Conservation (phyloP, 1,284 basidiomycete genomes). For the Cutaneotrichosporon spelunceum region DNA sequence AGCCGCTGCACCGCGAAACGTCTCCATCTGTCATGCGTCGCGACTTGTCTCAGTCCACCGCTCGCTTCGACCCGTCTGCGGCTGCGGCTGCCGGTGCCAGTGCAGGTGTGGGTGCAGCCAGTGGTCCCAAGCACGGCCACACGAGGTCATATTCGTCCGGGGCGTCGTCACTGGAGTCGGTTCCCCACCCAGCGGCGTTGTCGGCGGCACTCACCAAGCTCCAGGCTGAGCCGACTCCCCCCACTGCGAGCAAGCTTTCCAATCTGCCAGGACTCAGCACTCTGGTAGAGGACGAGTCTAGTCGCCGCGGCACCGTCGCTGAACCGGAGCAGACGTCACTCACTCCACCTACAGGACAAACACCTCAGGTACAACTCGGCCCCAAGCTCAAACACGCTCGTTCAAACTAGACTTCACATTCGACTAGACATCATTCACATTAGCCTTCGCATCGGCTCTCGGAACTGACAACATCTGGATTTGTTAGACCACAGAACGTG, state of each 20-base stretch:
- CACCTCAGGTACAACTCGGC: neutral
- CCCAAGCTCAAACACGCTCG: neutral
- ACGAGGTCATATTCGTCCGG: neutral
- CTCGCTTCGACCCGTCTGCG: neutral
- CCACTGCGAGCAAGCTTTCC: constrained; percentile 1
- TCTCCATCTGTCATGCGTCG: neutral
- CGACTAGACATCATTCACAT: neutral
- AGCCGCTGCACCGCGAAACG: constrained; percentile 7
- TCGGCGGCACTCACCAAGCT: neutral
- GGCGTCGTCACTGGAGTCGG: neutral
- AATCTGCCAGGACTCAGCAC: neutral
- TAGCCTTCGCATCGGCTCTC: neutral
- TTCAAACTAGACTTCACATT: neutral
- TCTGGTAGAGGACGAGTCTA: neutral
- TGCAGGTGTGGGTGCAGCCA: too few relatives aligned
- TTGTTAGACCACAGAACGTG: neutral
- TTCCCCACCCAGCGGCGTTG: neutral
- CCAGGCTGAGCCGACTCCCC: neutral
- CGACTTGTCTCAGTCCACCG: neutral
- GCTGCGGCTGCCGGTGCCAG: too few relatives aligned
- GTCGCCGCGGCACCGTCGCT: constrained; percentile 1
- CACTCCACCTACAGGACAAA: neutral
- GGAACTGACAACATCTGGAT: neutral
- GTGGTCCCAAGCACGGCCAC: neutral
- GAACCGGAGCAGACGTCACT: neutral